A percentile compares a stretch with the other conserved stretches of the same genome.
These are phyloP conservation scores for Musa acuminata DNA, from an alignment of 176 grass and related monocot species.

Conservation along the genomic window DNA sequence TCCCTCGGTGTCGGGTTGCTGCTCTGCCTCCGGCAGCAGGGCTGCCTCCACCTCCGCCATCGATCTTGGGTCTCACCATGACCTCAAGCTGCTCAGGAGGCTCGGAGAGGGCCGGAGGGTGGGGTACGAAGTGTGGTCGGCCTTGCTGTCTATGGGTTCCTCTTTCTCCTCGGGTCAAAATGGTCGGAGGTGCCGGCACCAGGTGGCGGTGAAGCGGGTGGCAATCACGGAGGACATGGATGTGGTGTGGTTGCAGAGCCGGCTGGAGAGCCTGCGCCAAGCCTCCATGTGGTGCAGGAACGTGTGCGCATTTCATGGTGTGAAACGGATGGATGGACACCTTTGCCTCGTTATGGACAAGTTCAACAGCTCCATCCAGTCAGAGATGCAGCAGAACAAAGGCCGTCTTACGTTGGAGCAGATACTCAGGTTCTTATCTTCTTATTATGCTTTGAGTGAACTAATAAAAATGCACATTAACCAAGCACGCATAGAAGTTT, in stretches of 20 bases:
- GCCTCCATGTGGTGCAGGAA: constrained; percentile 80
- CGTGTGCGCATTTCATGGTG: constrained; percentile 70
- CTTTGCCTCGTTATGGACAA: constrained; percentile 93
- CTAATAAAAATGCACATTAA: neutral
- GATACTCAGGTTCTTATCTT: constrained; percentile 78
- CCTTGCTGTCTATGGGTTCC: constrained; percentile 43
- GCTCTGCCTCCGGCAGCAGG: neutral
- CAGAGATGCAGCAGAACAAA: constrained; percentile 86
- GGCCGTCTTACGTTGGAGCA: constrained; percentile 94
- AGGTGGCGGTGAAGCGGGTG: constrained; percentile 81
- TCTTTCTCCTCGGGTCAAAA: constrained; percentile 9
- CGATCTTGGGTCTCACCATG: constrained; percentile 77
- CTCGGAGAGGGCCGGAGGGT: constrained; percentile 50
- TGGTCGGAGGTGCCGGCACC: constrained; percentile 58
- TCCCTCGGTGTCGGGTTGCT: constrained; percentile 20
- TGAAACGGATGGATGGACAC: constrained; percentile 41
- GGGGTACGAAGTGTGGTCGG: constrained; percentile 71
- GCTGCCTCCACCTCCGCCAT: constrained; percentile 23
- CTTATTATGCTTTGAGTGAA: constrained; percentile 1
- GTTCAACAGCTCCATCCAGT: constrained; percentile 61
- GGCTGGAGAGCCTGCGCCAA: constrained; percentile 62
- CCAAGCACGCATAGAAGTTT: neutral
- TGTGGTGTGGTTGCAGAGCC: constrained; percentile 48
- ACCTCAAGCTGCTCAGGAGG: constrained; percentile 55
- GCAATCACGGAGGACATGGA: constrained; percentile 41